Conservation (phyloP, 768 basidiomycete species). For the Butyriboletus loyo region DNA sequence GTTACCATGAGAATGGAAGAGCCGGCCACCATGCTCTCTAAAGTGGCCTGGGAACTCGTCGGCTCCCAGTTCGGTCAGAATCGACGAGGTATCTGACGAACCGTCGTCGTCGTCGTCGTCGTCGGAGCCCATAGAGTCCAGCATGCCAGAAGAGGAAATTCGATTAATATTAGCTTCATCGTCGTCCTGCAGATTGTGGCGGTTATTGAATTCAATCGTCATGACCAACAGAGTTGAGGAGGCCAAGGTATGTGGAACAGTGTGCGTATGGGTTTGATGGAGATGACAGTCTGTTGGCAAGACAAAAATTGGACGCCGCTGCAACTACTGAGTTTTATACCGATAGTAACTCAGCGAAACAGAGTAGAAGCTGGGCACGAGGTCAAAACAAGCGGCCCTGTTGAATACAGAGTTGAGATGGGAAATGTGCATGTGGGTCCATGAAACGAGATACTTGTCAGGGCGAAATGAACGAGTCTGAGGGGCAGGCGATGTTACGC, state of each 20-base stretch:
- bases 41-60: conserved; percentile 64
- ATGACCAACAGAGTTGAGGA: conserved; percentile 15
- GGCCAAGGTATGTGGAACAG: conserved; percentile 7
- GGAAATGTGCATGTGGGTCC: conserved; percentile 16
- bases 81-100: conserved; percentile 41
- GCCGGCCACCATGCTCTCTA: conserved; percentile 51
- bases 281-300: conserved; percentile 36
- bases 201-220: conserved; percentile 28
- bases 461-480: conserved; percentile 10
- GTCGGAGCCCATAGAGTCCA: conserved; percentile 11
- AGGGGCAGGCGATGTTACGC: conserved; percentile 5
- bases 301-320: conserved; percentile 37
- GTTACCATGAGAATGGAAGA: conserved; percentile 63
- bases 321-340: conserved; percentile 39
- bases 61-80: conserved; percentile 43
- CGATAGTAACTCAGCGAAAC: conserved; percentile 40
- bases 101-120: conserved; percentile 37
- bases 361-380: conserved; percentile 37
- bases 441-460: conserved; percentile 16
- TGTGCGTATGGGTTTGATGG: conserved; percentile 22
- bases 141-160: conserved; percentile 8
- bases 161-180: conserved; percentile 10
- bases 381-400: conserved; percentile 34
- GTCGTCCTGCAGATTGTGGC: conserved; percentile 21
- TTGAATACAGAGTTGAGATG: conserved; percentile 24